A percentile compares a stretch with the other conserved stretches of the same genome.
Evolutionary conservation across 352 stramenopile genomes (phyloP).

Genomic region (Globisporangium megalacanthum): DNA sequence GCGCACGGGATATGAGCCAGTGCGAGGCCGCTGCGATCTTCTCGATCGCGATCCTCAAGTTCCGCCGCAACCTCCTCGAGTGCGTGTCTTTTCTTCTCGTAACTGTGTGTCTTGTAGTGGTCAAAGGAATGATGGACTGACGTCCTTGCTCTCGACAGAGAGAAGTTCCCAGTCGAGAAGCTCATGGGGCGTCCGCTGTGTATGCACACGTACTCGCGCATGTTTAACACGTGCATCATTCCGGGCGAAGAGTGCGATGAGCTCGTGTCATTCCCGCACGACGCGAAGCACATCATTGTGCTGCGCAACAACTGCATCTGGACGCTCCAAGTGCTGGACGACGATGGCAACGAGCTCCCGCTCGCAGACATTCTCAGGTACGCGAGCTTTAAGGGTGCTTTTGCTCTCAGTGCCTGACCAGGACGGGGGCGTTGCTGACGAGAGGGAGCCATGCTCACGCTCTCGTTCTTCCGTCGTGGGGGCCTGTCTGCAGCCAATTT

Average conservation of each 20-base stretch:
- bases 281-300: constrained; percentile 92
- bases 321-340: constrained; percentile 73
- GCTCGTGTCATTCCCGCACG: constrained; percentile 84
- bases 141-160: constrained; percentile 42
- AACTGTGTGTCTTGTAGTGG: background rate
- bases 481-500: constrained; percentile 47
- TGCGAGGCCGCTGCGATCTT: constrained; percentile 87
- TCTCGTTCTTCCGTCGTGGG: no score
- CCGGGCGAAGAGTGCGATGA: constrained; percentile 87
- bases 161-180: constrained; percentile 89
- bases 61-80: constrained; percentile 88
- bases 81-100: constrained; percentile 22
- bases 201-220: constrained; percentile 92
- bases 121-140: constrained; percentile 6
- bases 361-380: constrained; percentile 75
- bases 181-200: constrained; percentile 93
- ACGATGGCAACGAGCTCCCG: constrained; percentile 60
- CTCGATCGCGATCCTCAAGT: constrained; percentile 85
- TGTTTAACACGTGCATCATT: constrained; percentile 97
- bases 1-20: constrained; percentile 89
- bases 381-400: no score
- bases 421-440: no score
- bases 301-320: constrained; percentile 89
- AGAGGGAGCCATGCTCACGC: no score
- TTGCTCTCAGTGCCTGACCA: no score